Evolutionary conservation across 1,284 basidiomycete species (phyloP), one percentile per base, ranked within the genome.

Genomic region (Abortiporus biennis): DNA sequence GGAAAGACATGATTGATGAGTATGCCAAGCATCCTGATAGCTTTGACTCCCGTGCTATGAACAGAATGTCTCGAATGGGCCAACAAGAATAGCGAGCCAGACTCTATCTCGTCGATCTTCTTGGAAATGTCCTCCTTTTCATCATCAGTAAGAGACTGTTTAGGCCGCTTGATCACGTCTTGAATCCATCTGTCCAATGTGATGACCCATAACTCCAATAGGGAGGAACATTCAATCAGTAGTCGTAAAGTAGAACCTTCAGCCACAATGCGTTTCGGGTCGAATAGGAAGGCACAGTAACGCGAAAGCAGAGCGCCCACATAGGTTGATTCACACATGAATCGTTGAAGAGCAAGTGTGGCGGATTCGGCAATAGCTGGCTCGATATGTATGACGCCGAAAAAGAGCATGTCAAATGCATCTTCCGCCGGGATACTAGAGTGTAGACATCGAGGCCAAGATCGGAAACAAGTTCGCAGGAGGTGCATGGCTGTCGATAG

Each of bases 341-440:
- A 81, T 11, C 92, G 75, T 46, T 76, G 76, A 44, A 96, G 59
- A 4, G 91, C 84, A 1, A 71, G 67, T 6, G 73, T 72, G 0
- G 92, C 86, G 4, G 78, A 78, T 20, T 85, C 80, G 35, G 76
- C 79, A 2, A 96, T 68, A 1, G 64, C 57, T 1, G 87, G 85
- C 50, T 97, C 92, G 19, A 93, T 80, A 52, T 94, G 92, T 29
- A 92, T 75, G 17, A 91, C 75, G 0, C 87, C 87, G 16, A 81
- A 78, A 36, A 94, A 73, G 17, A 96, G 74, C 66, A 92, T 82
- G 49, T 91, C 84, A 39, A 93, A 72, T 0, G 83, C 77, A 37
- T 85, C 83, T 4, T 71, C 63, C 41, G 85, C 62, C 41, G 71
- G 62, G 40, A 78, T 65, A 40, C 72, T 69, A 0, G 66, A 48